Evolutionary conservation across 75 land plant species (phyloP).

Genomic region (Cunninghamia lanceolata): DNA sequence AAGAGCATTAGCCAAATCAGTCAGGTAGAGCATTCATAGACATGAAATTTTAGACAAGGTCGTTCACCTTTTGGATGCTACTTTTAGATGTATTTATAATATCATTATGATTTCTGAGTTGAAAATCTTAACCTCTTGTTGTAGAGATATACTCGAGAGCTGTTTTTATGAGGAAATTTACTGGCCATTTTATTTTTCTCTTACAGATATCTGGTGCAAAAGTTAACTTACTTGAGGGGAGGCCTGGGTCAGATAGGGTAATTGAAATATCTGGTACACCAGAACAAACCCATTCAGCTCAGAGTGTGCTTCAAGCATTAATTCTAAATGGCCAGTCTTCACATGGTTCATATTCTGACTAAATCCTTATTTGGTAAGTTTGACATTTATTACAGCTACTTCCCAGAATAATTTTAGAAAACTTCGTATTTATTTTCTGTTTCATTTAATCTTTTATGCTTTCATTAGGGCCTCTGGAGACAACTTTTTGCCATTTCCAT

Average conservation of each 20-base stretch:
- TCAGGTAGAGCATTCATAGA: slow-evolving; percentile 34
- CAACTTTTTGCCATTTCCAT: not conserved
- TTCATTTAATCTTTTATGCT: not conserved
- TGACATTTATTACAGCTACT: not conserved
- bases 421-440: not conserved
- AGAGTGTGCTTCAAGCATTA: slow-evolving; percentile 76
- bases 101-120: not conserved
- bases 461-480: not conserved
- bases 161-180: not conserved
- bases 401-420: not conserved
- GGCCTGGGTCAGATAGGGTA: slow-evolving; percentile 48
- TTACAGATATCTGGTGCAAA: slow-evolving; percentile 77
- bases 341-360: not conserved
- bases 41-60: not conserved
- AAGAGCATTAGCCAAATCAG: slow-evolving; percentile 61
- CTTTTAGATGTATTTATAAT: not conserved
- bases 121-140: not conserved
- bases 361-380: not conserved
- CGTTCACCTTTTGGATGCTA: not conserved
- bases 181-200: not conserved
- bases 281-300: slow-evolving; percentile 76
- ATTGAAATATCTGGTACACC: slow-evolving; percentile 83
- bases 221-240: slow-evolving; percentile 56
- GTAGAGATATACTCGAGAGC: not conserved
- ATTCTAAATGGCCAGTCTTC: slow-evolving; percentile 62